phyloP scores from a whole-genome alignment of 2,329 filamentous ascomycete genomes.

The Mariannaea sp. region DNA sequence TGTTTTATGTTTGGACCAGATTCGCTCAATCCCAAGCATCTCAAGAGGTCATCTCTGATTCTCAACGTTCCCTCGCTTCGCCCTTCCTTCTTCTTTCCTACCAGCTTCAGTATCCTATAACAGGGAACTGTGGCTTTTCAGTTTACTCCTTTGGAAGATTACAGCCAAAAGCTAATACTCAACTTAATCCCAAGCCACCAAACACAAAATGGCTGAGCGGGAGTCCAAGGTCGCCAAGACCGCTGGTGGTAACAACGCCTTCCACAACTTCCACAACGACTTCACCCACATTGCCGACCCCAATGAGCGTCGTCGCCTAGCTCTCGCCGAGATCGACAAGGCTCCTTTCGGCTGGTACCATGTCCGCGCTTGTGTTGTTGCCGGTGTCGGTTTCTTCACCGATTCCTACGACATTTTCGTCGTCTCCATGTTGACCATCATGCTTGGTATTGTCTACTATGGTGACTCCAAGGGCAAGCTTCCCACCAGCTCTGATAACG shows the following conservation, averaged over 20 bases:
- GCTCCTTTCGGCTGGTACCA: constrained; percentile 86
- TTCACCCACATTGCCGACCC: constrained; percentile 68
- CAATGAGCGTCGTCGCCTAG: constrained; percentile 78
- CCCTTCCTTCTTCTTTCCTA: constrained; percentile 1
- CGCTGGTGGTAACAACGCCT: constrained; percentile 69
- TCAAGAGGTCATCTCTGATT: not conserved
- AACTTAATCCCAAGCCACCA: not conserved
- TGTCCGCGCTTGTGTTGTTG: constrained; percentile 75
- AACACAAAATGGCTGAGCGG: constrained; percentile 25
- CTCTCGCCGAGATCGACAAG: constrained; percentile 81
- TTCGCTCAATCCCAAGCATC: not conserved
- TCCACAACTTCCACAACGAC: constrained; percentile 80
- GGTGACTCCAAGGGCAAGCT: constrained; percentile 59
- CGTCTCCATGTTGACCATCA: constrained; percentile 72
- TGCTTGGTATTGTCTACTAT: constrained; percentile 81
- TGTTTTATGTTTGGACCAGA: not conserved
- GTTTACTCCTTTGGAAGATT: not conserved
- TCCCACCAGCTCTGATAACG: constrained; percentile 71
- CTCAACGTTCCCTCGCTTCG: not conserved
- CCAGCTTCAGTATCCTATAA: not conserved
- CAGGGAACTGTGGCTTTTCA: not conserved
- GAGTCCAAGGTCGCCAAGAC: constrained; percentile 50
- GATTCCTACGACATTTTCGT: constrained; percentile 86
- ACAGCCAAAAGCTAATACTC: constrained; percentile 3
- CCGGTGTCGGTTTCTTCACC: constrained; percentile 87